These are phyloP conservation scores for Hirschioporus abietinus DNA, from an alignment of 768 basidiomycete species.

Conservation along the genomic window DNA sequence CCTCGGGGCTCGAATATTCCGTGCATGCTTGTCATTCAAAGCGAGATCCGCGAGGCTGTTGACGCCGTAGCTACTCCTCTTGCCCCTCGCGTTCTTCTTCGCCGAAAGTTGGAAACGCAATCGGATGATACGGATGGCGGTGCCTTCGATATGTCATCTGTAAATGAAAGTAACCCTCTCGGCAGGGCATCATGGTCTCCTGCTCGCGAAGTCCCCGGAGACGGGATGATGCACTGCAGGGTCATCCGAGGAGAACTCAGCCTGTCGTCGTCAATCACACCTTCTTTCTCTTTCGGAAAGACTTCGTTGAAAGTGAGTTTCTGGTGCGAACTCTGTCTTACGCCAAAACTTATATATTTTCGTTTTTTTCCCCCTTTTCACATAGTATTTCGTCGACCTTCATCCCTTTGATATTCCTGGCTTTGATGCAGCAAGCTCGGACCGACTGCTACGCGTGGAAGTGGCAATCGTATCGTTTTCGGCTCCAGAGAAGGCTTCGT, in stretches of 20 bases:
- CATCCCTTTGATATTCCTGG: conserved; percentile 38
- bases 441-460: conserved; percentile 40
- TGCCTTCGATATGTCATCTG: background rate
- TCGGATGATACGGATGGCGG: background rate
- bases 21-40: conserved; percentile 38
- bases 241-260: background rate
- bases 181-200: background rate
- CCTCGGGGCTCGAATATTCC: conserved; percentile 48
- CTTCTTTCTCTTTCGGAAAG: background rate
- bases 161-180: background rate
- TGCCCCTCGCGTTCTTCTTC: conserved; percentile 37
- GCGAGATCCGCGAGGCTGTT: conserved; percentile 41
- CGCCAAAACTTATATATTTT: background rate
- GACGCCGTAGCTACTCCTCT: conserved; percentile 40
- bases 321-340: background rate
- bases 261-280: background rate
- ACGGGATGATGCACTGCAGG: background rate
- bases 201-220: background rate
- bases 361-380: conserved; percentile 10
- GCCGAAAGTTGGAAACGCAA: background rate
- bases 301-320: background rate
- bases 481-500: conserved; percentile 26
- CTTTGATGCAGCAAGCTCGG: conserved; percentile 30
- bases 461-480: conserved; percentile 50
- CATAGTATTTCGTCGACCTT: conserved; percentile 42